Base-by-base conservation (phyloP, 805 yeast species). In the Pichia rugopelliculosa region DNA sequence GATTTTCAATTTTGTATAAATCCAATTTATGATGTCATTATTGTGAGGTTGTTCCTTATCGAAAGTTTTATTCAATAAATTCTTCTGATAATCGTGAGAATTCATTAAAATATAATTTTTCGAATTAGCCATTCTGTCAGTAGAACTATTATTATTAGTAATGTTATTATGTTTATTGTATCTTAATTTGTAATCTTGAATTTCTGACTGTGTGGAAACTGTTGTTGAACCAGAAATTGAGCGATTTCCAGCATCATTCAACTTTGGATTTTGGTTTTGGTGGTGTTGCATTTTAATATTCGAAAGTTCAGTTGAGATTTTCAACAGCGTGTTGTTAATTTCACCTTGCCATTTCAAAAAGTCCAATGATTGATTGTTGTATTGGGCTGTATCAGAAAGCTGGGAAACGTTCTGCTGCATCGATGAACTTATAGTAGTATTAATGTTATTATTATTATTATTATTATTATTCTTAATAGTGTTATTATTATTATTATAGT, bases 281-380 rank as follows among this genome's bases (percentile, higher is more conserved):
- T 30, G 18, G n/a, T 45, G n/a, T 15, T 39, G 38, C 20, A 27
- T 5, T 30, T 47, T 43, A 47, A 59, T 36, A 34, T 51, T 56
- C 7, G 61, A 53, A 17, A 66, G 50, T 44, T 77, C 81, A 45
- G 67, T 60, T 17, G 74, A 66, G 37, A 77, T 67, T 56, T 71
- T 69, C 50, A 66, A 68, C 45, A 77, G 62, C 8, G 77, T 65
- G 42, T 68, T 54, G 51, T 76, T 77, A 42, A 77, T 73, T 47
- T 76, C 81, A 27, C 68, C 69, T 56, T 76, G 81, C 82, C 82
- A 77, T 41, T 65, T 68, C 38, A 70, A 64, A 50, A 76, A 72
- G 37, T 75, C 80, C 6, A 56, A 17, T 42, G 51, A 50, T 38
- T 68, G 72, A 45, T 41, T 26, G 18, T 36, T 30, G 27, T 37